Evolutionary conservation across 140 eudicot species (phyloP), one percentile per base, ranked within the genome.

Genomic region (Eryngium alpinum): DNA sequence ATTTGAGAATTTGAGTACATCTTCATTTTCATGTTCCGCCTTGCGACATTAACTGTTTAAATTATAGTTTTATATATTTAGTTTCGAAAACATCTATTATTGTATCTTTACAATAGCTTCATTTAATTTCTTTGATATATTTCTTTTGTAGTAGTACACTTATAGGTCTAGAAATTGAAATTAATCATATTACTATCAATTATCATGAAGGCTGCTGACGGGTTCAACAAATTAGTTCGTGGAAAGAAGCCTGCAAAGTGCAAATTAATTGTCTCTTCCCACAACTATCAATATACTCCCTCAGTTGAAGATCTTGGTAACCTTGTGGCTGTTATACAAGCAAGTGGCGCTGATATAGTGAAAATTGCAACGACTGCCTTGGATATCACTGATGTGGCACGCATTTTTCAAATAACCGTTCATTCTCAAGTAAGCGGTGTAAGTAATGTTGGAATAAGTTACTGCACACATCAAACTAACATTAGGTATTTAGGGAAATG

Each of bases 291-390:
- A 74, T 83, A 78, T 71, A 94, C 98, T 59, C 98, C 98, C 22
- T 88, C 93, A 10, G 88, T 85, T 62, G 97, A 92, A 87, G 97
- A 92, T 43, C 92, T 94, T 69, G 97, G 97, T 6, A 87, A 90
- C 86, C 98, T 94, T 79, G 98, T 94, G 86, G 98, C 97, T 33
- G 85, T 81, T 63, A 92, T 92, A 83, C 98, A 94, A 84, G 87
- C 98, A 79, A 85, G 91, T 77, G 97, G 98, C 75, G 98, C 98
- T 83, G 98, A 94, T 83, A 92, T 94, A 50, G 98, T 94, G 65
- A 94, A 94, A 86, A 81, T 94, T 87, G 98, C 98, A 49, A 94
- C 98, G 76, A 92, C 96, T 2, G 98, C 97, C 51, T 72, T 83
- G 81, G 97, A 94, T 88, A 86, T 94, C 82, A 89, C 96, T 0